Base-by-base conservation (phyloP, 345 rosid species). In the Noccaea caerulescens region DNA sequence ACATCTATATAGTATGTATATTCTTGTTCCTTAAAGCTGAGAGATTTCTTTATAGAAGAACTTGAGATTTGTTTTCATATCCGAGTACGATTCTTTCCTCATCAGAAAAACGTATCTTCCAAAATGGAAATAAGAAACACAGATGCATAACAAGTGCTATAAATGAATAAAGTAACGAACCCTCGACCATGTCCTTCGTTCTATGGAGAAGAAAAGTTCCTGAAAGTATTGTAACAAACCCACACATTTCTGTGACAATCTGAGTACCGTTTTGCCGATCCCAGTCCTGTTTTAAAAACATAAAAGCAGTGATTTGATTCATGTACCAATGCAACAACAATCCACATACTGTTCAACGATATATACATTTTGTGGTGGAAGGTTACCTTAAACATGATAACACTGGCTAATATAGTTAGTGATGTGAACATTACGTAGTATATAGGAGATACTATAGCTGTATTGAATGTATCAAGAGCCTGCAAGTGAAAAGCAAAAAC, bases 381-480 rank as follows among this genome's bases (percentile, higher is more conserved):
- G 45, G 27, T 44, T 87, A 88, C 96, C 96, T 92, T 92, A 77
- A 92, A 89, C 98, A 92, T 92, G 73, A 92, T 87, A 54, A 92
- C 90, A 74, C 96, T 89, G 23, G 96, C 96, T 79, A 87, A 72
- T 76, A 92, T 87, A 45, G 98, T 89, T 37, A 92, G 78, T 23
- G 96, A 84, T 30, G 98, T 89, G 79, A 92, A 92, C 92, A 89
- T 92, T 41, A 89, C 94, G 41, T 89, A 89, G 80, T 87, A 92
- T 78, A 92, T 89, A 6, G 98, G 98, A 65, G 96, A 92, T 58
- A 92, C 94, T 37, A 92, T 89, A 60, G 92, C 98, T 8, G 96
- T 86, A 81, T 87, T 89, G 80, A 92, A 92, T 70, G 94, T 92
- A 76, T 89, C 98, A 69, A 92, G 96, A 51, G 96, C 98, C 96